These are phyloP conservation scores for Rhodotorula toruloides DNA, from an alignment of 768 basidiomycete genomes.

Conservation along the genomic window DNA sequence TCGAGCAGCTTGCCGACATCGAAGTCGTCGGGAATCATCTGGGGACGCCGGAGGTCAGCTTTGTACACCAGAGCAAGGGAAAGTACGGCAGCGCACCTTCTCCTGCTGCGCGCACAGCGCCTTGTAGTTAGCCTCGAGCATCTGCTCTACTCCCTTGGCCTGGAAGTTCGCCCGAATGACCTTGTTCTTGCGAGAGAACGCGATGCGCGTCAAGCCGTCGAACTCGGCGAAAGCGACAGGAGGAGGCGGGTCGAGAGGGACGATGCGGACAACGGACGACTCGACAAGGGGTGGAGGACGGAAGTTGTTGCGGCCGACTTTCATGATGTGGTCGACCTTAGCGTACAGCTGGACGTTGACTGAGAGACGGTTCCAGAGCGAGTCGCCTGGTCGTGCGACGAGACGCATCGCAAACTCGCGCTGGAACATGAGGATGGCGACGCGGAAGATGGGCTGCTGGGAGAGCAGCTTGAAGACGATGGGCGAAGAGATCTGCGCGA, in stretches of 20 bases:
- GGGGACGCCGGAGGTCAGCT: not conserved
- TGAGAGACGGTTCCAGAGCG: slow-evolving; percentile 86
- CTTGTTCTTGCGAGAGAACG: slow-evolving; percentile 87
- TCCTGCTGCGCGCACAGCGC: slow-evolving; percentile 80
- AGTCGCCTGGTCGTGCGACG: slow-evolving; percentile 73
- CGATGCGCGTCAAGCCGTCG: slow-evolving; percentile 84
- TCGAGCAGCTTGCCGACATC: slow-evolving; percentile 55
- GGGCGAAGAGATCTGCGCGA: slow-evolving; percentile 74
- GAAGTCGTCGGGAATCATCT: slow-evolving; percentile 67
- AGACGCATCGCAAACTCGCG: slow-evolving; percentile 94
- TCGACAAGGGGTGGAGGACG: slow-evolving; percentile 93
- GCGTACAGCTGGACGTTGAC: slow-evolving; percentile 98
- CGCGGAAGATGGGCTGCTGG: slow-evolving; percentile 86
- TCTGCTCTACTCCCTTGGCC: slow-evolving; percentile 87
- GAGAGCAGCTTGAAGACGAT: slow-evolving; percentile 95
- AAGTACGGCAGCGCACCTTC: slow-evolving; percentile 43
- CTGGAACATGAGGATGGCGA: slow-evolving; percentile 99
- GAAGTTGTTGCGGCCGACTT: slow-evolving; percentile 95
- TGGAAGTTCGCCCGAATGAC: slow-evolving; percentile 76
- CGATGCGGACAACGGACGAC: slow-evolving; percentile 81
- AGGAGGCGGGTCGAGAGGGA: slow-evolving; percentile 89
- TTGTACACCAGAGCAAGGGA: not conserved
- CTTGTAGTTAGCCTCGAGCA: slow-evolving; percentile 87
- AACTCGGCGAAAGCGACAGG: slow-evolving; percentile 95
- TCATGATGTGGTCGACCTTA: slow-evolving; percentile 91